phyloP scores from a whole-genome alignment of 306 rosid species.

The Castanea crenata region DNA sequence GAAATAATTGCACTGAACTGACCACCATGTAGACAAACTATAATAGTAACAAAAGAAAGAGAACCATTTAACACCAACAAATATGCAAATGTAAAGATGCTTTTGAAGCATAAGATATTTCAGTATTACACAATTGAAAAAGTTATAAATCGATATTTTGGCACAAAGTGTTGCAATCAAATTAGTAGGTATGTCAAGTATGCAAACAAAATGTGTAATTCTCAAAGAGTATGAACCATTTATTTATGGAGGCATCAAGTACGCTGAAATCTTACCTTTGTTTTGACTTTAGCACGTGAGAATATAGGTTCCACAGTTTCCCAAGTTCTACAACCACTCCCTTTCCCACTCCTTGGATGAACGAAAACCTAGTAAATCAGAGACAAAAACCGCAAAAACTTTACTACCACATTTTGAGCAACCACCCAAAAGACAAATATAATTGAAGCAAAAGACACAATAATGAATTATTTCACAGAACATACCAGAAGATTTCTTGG shows the following conservation, averaged over 20 bases:
- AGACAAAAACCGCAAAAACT: slow-evolving; percentile 46
- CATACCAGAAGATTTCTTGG: slow-evolving; percentile 87
- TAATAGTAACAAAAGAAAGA: neutral
- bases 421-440: slow-evolving; percentile 12
- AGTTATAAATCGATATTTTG: slow-evolving; percentile 13
- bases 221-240: neutral
- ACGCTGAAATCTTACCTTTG: slow-evolving; percentile 56
- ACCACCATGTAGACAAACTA: neutral
- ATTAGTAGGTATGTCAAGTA: neutral
- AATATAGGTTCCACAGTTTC: slow-evolving; percentile 81
- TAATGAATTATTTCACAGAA: slow-evolving; percentile 27
- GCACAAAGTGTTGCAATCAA: neutral
- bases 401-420: slow-evolving; percentile 9
- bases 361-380: slow-evolving; percentile 80
- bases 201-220: slow-evolving; percentile 2
- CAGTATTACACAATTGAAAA: neutral
- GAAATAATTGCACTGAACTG: neutral
- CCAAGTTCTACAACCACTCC: slow-evolving; percentile 78
- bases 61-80: neutral
- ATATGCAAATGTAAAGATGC: neutral
- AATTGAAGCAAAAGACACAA: slow-evolving; percentile 17
- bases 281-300: slow-evolving; percentile 68
- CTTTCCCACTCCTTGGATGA: slow-evolving; percentile 94
- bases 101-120: neutral
- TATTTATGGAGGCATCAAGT: slow-evolving; percentile 9